These are phyloP conservation scores for Stemphylium vesicarium DNA, from an alignment of 2,329 filamentous ascomycete species.

Conservation along the genomic window DNA sequence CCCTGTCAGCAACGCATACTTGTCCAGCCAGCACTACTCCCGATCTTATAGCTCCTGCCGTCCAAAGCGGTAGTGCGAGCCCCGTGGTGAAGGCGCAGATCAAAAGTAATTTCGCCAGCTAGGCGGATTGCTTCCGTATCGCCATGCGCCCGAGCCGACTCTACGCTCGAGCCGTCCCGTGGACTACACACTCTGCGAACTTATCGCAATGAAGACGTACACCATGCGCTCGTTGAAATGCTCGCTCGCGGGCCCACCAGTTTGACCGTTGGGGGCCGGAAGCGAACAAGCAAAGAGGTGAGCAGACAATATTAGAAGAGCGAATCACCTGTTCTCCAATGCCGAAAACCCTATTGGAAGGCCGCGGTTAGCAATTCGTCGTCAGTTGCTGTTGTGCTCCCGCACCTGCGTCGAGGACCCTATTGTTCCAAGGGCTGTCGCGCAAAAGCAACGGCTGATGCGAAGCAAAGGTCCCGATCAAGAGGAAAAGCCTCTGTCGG, in stretches of 20 bases:
- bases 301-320: conserved; percentile 3
- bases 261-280: conserved; percentile 33
- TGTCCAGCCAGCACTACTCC: conserved; percentile 37
- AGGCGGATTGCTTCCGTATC: conserved; percentile 20
- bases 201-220: conserved; percentile 14
- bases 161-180: conserved; percentile 9
- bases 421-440: conserved; percentile 18
- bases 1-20: conserved; percentile 19
- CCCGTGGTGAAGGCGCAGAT: conserved; percentile 28
- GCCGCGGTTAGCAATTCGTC: conserved; percentile 19
- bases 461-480: conserved; percentile 24
- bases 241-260: conserved; percentile 20
- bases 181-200: conserved; percentile 20
- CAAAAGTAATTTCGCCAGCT: conserved; percentile 34
- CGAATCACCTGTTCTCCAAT: conserved; percentile 12
- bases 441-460: conserved; percentile 30
- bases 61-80: conserved; percentile 31
- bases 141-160: conserved; percentile 20
- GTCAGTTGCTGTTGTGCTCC: conserved; percentile 28
- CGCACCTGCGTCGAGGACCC: conserved; percentile 33
- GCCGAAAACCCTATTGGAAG: conserved; percentile 12
- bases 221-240: conserved; percentile 20
- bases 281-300: conserved; percentile 20
- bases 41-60: conserved; percentile 34
- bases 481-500: conserved; percentile 19